These are phyloP conservation scores for Fusarium circinatum DNA, from an alignment of 2,329 filamentous ascomycete genomes.

Conservation along the genomic window DNA sequence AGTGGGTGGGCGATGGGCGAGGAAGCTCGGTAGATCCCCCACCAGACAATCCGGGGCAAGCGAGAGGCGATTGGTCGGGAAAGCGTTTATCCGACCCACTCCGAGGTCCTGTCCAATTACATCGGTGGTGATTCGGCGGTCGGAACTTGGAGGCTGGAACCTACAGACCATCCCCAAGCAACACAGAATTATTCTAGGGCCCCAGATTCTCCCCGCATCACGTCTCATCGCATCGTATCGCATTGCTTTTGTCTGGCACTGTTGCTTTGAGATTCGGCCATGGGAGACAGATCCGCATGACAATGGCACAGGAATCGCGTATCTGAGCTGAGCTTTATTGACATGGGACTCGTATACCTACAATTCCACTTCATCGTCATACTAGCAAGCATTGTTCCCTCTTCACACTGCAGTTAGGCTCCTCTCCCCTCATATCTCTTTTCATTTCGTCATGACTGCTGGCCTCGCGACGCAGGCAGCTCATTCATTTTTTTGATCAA, in stretches of 20 bases:
- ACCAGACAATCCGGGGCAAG: constrained; percentile 19
- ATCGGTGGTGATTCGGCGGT: constrained; percentile 18
- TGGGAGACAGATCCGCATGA: constrained; percentile 14
- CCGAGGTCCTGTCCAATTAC: constrained; percentile 21
- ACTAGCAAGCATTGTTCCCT: constrained; percentile 22
- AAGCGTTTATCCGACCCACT: constrained; percentile 41
- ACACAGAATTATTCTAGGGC: constrained; percentile 36
- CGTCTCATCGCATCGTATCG: constrained; percentile 9
- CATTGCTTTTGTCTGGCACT: neutral
- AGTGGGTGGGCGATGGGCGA: constrained; percentile 10
- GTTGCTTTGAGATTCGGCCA: constrained; percentile 10
- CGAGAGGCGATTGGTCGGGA: constrained; percentile 35
- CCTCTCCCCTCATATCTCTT: neutral
- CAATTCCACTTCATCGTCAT: constrained; percentile 7
- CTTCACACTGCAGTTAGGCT: neutral
- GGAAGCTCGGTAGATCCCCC: constrained; percentile 27
- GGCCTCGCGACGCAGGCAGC: constrained; percentile 38
- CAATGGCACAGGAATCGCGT: constrained; percentile 28
- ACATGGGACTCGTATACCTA: constrained; percentile 33
- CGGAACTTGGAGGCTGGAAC: constrained; percentile 23
- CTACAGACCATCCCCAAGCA: constrained; percentile 24
- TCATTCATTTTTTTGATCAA: constrained; percentile 20
- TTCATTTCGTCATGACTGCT: constrained; percentile 39
- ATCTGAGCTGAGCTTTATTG: constrained; percentile 27
- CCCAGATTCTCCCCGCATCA: constrained; percentile 42